phyloP scores from a whole-genome alignment of 805 yeast genomes.

The Teunomyces cretensis region DNA sequence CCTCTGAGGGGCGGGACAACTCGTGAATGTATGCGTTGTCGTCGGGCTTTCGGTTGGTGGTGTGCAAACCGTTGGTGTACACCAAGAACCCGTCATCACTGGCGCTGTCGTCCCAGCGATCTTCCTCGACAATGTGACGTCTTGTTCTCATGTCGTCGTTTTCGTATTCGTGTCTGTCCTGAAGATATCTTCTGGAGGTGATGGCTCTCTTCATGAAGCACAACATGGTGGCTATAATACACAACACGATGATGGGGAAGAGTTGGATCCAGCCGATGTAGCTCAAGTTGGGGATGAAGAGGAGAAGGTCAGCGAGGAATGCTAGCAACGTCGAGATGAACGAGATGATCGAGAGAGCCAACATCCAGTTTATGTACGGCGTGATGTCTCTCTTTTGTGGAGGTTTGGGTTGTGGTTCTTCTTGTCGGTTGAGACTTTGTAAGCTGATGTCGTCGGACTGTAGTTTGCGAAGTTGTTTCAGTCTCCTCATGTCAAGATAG shows the following conservation, averaged over 20 bases:
- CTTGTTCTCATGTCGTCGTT: constrained; percentile 36
- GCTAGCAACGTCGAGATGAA: constrained; percentile 71
- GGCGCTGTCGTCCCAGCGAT: constrained; percentile 19
- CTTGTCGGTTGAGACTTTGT: background rate
- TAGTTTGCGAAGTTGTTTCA: background rate
- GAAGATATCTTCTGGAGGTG: constrained; percentile 46
- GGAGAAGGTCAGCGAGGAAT: constrained; percentile 75
- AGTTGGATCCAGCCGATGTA: constrained; percentile 88
- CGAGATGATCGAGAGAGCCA: constrained; percentile 63
- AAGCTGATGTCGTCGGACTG: background rate
- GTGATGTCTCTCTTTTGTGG: constrained; percentile 5
- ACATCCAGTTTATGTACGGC: constrained; percentile 47
- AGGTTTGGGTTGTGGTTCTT: background rate
- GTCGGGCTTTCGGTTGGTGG: constrained; percentile 10
- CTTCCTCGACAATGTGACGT: constrained; percentile 9
- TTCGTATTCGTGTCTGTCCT: constrained; percentile 26
- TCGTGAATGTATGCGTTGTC: constrained; percentile 1
- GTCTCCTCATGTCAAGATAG: constrained; percentile 6
- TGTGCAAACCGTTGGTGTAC: constrained; percentile 42
- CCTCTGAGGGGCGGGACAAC: background rate
- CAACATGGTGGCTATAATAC: constrained; percentile 60
- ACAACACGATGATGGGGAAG: constrained; percentile 63
- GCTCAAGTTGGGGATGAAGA: constrained; percentile 71
- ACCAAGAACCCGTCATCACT: constrained; percentile 47
- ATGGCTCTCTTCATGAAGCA: constrained; percentile 74